A percentile compares a stretch with the other conserved stretches of the same genome.
Evolutionary conservation across 2,329 filamentous ascomycete genomes (phyloP).

Genomic region (Cordyceps cicadae): DNA sequence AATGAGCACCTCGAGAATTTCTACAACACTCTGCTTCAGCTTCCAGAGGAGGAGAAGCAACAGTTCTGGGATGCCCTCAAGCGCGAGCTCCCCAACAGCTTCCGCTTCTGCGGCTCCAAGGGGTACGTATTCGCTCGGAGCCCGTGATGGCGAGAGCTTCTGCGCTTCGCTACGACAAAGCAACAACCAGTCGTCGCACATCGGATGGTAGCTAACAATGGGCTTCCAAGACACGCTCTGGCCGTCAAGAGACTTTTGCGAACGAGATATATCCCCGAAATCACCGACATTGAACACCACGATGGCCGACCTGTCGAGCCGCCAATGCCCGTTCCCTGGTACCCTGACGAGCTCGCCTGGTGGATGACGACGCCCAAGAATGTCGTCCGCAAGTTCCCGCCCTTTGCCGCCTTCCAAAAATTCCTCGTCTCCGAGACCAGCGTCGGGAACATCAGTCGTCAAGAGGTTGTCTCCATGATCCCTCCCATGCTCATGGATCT

Average conservation of each 20-base stretch:
- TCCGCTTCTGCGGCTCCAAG: constrained; percentile 93
- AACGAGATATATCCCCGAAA: constrained; percentile 82
- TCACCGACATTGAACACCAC: constrained; percentile 71
- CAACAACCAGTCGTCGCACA: background rate
- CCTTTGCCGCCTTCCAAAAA: constrained; percentile 92
- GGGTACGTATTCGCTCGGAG: constrained; percentile 43
- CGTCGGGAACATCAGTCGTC: constrained; percentile 93
- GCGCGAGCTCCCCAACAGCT: constrained; percentile 89
- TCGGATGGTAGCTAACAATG: background rate
- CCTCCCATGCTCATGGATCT: constrained; percentile 90
- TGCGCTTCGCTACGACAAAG: background rate
- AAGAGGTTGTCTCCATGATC: constrained; percentile 99
- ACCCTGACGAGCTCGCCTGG: constrained; percentile 91
- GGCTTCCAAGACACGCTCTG: constrained; percentile 64
- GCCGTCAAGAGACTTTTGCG: constrained; percentile 83
- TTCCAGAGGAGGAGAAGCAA: constrained; percentile 69
- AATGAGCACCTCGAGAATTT: constrained; percentile 82
- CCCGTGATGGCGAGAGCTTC: background rate
- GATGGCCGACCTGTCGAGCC: constrained; percentile 77
- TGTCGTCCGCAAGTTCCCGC: constrained; percentile 84
- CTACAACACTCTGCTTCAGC: constrained; percentile 70
- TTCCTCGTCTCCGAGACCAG: constrained; percentile 96
- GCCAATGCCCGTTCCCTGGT: constrained; percentile 78
- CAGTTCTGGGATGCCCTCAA: constrained; percentile 79
- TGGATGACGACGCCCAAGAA: constrained; percentile 98